Evolutionary conservation across 495 filamentous ascomycete species (phyloP), one percentile per base, ranked within the genome.

Genomic region (Hypoxylon perforatum): DNA sequence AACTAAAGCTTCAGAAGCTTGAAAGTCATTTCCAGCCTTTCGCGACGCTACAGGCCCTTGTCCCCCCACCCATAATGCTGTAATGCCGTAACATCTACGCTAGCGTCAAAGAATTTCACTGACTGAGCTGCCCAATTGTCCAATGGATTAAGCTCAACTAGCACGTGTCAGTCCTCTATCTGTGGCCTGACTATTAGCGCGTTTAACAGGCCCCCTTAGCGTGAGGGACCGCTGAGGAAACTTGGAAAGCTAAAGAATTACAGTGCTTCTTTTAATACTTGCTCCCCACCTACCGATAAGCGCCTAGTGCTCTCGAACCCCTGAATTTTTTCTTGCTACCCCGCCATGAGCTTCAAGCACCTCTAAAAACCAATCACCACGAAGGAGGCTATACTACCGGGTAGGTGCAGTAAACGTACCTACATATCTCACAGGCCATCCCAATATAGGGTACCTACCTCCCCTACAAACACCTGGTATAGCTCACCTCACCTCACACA

Each of bases 91-190:
- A 9, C 42, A 55, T 52, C 44, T 57, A 50, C 56, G 49, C 54
- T 44, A 19, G 41, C 17, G 42, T 15, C 23, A 19, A 38, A 36
- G 14, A 57, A 50, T 57, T 28, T 35, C 9, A 35, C 39, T 33
- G 21, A 53, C 30, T 5, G 22, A 49, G 15, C 33, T 18, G n/a
- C n/a, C 22, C 65, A 55, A 69, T 60, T 69, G 65, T 44, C 65
- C 65, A 69, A 69, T 69, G 55, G 60, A 60, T 55, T 23, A 55
- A n/a, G 15, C 21, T 51, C 11, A 9, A 36, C 17, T 47, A 55
- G 65, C 65, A 69, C 65, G 60, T 69, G 65, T 63, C 38, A 69
- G 36, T 23, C 41, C 36, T 44, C 62, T 55, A 22, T 41, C 51
- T 30, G 12, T 21, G 5, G 53, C 65, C 59, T 67, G 35, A 28